Conservation (phyloP, 1,139 yeast species). For the Pneumocystis jirovecii region DNA sequence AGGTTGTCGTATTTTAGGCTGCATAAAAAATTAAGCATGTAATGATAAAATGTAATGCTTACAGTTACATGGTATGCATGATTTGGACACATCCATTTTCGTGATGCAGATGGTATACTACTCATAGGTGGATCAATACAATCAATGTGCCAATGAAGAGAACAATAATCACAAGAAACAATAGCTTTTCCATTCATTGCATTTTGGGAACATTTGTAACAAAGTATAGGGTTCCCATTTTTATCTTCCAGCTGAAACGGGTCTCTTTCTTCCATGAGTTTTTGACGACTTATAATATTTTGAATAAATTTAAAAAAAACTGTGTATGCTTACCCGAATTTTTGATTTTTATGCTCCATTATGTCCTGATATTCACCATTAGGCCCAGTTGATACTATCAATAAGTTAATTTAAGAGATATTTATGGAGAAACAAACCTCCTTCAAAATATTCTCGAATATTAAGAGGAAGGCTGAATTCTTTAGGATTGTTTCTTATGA, state of each 20-base stretch:
- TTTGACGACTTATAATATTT: conserved; percentile 25
- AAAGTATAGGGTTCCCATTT: conserved; percentile 47
- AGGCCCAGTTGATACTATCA: conserved; percentile 34
- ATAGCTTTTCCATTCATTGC: conserved; percentile 44
- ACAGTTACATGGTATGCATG: conserved; percentile 52
- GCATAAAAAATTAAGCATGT: neutral
- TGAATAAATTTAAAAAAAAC: neutral
- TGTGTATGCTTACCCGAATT: conserved; percentile 13
- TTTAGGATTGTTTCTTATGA: conserved; percentile 50
- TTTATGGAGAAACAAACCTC: conserved; percentile 30
- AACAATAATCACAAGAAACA: conserved; percentile 73
- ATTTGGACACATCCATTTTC: conserved; percentile 88
- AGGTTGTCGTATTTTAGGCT: conserved; percentile 31
- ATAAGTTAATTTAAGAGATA: neutral
- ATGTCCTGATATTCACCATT: conserved; percentile 59
- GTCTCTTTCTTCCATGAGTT: conserved; percentile 37
- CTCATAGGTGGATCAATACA: conserved; percentile 68
- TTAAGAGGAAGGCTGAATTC: conserved; percentile 56
- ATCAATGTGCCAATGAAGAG: conserved; percentile 82
- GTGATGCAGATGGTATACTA: conserved; percentile 60
- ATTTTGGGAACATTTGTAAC: conserved; percentile 62
- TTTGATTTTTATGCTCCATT: conserved; percentile 35
- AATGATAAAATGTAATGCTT: conserved; percentile 18
- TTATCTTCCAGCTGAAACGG: conserved; percentile 52
- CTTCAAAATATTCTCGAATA: conserved; percentile 58